A percentile compares a stretch with the other conserved stretches of the same genome.
These are phyloP conservation scores for Dunaliella sp. DNA, from an alignment of 139 green algal species.

Conservation along the genomic window DNA sequence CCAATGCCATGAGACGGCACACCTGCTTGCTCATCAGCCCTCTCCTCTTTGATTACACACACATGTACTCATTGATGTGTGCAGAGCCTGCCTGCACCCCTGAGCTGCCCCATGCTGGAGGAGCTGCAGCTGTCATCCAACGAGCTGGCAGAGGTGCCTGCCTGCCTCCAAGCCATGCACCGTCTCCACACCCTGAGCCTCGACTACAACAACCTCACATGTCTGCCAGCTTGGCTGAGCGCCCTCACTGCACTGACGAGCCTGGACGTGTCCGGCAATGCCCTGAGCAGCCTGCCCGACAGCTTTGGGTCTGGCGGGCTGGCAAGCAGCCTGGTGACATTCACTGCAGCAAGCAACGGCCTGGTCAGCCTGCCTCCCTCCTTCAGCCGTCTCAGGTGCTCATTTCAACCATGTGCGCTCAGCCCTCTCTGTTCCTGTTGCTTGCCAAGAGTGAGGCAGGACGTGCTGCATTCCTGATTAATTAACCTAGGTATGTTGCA, in stretches of 20 bases:
- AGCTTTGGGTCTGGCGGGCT: neutral
- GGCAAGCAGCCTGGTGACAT: neutral
- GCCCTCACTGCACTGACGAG: conserved; percentile 25
- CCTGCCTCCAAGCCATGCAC: conserved; percentile 17
- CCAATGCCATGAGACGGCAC: too few species aligned
- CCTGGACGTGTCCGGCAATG: conserved; percentile 53
- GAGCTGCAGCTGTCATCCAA: conserved; percentile 33
- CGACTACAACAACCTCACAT: conserved; percentile 51
- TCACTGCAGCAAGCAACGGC: conserved; percentile 2
- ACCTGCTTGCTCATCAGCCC: too few species aligned
- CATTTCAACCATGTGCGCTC: too few species aligned
- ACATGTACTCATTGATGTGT: too few species aligned
- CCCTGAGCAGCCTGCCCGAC: conserved; percentile 47
- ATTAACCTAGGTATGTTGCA: too few species aligned
- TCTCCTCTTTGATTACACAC: too few species aligned
- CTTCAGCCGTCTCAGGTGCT: conserved; percentile 21
- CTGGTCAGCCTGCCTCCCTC: neutral
- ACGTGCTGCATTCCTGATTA: too few species aligned
- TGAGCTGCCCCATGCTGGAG: conserved; percentile 4
- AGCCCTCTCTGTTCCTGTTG: too few species aligned
- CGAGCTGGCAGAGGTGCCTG: conserved; percentile 21
- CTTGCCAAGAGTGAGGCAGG: too few species aligned
- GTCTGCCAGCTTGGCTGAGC: conserved; percentile 21
- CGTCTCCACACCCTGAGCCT: conserved; percentile 44
- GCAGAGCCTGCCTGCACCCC: neutral